Conservation (phyloP, 441 rosid species). For the Croton laevigatus region DNA sequence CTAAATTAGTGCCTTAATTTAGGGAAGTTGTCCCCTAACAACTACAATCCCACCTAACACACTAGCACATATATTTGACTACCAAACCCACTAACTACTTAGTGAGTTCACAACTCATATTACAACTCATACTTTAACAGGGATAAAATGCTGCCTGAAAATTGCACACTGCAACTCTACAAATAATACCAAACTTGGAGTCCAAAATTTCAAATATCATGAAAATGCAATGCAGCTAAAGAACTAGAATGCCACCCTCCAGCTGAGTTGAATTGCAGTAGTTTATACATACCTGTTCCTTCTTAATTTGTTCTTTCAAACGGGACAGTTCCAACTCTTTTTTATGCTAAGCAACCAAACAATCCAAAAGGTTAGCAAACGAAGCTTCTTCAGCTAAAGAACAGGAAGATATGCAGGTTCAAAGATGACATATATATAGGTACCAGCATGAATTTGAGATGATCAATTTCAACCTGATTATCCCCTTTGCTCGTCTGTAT, state of each 20-base stretch:
- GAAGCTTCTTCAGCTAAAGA: slow-evolving; percentile 2
- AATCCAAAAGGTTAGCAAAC: slow-evolving; percentile 20
- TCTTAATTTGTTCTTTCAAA: slow-evolving; percentile 77
- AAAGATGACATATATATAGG: slow-evolving; percentile 15
- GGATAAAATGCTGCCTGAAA: background rate
- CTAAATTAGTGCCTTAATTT: too few species aligned
- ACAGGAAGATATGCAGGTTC: slow-evolving; percentile 15
- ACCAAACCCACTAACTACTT: too few species aligned
- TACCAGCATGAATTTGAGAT: slow-evolving; percentile 79
- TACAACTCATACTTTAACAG: too few species aligned
- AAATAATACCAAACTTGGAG: background rate
- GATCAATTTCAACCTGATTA: slow-evolving; percentile 51
- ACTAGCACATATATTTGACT: too few species aligned
- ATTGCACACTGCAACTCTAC: background rate
- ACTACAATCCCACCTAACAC: too few species aligned
- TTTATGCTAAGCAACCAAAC: slow-evolving; percentile 54
- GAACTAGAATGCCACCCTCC: background rate
- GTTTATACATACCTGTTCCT: slow-evolving; percentile 59
- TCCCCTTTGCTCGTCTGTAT: slow-evolving; percentile 46
- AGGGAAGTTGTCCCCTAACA: too few species aligned
- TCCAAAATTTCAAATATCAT: background rate
- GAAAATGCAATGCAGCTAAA: background rate
- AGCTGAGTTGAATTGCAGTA: slow-evolving; percentile 8
- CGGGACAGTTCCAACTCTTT: slow-evolving; percentile 73
- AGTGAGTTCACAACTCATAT: too few species aligned